Evolutionary conservation across 169 alveolate genomes (phyloP), one percentile per base, ranked within the genome.

Genomic region (Eimeria falciformis): DNA sequence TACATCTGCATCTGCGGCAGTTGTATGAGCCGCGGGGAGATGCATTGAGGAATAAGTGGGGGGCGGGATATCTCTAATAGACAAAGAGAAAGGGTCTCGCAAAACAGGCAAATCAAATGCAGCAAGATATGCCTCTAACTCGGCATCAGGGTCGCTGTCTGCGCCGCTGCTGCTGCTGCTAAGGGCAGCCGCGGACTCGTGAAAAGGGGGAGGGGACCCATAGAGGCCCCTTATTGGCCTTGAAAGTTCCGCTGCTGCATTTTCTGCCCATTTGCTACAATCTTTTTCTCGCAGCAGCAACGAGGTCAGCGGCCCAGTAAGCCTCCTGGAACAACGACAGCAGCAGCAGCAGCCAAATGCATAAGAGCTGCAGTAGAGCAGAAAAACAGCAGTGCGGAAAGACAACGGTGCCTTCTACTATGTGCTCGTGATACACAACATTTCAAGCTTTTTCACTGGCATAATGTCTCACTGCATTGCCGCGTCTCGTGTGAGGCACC

Each of bases 401-500:
- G 14, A 14, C 7, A 50, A 14, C 62, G 62, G 14, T 14, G 62
- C 62, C n/a, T 50, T 50, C 62, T 50, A 50, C 62, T 50, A 7
- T 50, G 7, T 50, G n/a, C 14, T 11, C n/a, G n/a, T n/a, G n/a
- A n/a, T n/a, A n/a, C n/a, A n/a, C n/a, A n/a, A n/a, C n/a, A n/a
- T n/a, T 14, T 50, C 62, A 50, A 7, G 62, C 14, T 50, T 50
- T 14, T 50, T 7, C n/a, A 50, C 62, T 14, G n/a, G n/a, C n/a
- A n/a, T n/a, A n/a, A n/a, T n/a, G n/a, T n/a, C 91, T 75, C 68
- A 89, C 91, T 43, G 40, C 5, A 89, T 17, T 29, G 75, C 56
- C 40, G 45, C 78, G 40, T 89, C 78, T n/a, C 40, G 75, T 50
- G 81, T 37, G 45, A 81, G 73, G 87, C 81, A 69, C 88, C 88